phyloP scores from a whole-genome alignment of 495 filamentous ascomycete species.

The Hypomontagnella monticulosa region DNA sequence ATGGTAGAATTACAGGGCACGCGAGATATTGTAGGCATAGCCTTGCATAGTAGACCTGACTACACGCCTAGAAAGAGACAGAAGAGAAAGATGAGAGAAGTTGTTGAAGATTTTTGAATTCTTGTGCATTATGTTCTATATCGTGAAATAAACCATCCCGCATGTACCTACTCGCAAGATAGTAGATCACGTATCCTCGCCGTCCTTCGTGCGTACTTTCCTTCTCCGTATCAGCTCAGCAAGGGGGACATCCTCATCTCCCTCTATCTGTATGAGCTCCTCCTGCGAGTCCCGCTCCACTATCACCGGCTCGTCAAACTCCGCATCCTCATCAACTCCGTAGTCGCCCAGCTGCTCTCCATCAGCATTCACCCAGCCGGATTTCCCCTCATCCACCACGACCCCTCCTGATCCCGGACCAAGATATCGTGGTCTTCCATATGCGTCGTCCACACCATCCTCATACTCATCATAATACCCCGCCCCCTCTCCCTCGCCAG shows the following conservation, averaged over 20 bases:
- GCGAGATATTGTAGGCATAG: background rate
- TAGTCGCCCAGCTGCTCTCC: constrained; percentile 89
- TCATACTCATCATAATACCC: constrained; percentile 25
- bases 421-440: constrained; percentile 18
- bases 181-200: constrained; percentile 33
- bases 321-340: constrained; percentile 86
- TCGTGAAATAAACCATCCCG: too few relatives aligned
- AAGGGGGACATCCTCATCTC: constrained; percentile 81
- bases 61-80: background rate
- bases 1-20: too few relatives aligned
- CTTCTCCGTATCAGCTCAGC: constrained; percentile 68
- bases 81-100: constrained; percentile 3
- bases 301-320: constrained; percentile 68
- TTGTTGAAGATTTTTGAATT: too few relatives aligned
- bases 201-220: constrained; percentile 48
- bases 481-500: constrained; percentile 6
- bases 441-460: constrained; percentile 44
- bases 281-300: constrained; percentile 4
- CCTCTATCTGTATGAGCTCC: constrained; percentile 8
- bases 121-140: too few relatives aligned
- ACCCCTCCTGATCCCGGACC: background rate
- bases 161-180: background rate
- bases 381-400: constrained; percentile 59
- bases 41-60: constrained; percentile 8
- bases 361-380: constrained; percentile 83